A percentile compares a stretch with the other conserved stretches of the same genome.
phyloP scores from a whole-genome alignment of 1,139 yeast species.

The Zygoascus sp. region DNA sequence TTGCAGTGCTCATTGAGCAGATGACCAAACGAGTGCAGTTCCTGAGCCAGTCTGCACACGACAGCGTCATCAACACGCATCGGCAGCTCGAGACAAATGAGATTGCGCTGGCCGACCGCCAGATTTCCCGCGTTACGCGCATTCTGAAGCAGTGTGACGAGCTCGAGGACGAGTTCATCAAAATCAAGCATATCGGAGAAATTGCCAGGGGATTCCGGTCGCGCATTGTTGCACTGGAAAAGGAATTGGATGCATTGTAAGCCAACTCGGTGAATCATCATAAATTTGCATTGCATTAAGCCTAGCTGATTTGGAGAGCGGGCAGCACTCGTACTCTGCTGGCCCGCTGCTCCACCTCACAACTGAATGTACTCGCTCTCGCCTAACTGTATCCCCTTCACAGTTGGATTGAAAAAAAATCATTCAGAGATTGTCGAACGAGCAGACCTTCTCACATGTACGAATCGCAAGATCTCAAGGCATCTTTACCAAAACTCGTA shows the following conservation, averaged over 20 bases:
- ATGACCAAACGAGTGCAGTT: conserved; percentile 23
- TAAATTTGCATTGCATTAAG: no score
- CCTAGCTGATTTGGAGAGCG: no score
- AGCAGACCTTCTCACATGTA: no score
- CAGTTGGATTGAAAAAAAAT: no score
- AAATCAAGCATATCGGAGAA: conserved; percentile 57
- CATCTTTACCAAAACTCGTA: no score
- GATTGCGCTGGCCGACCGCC: conserved; percentile 35
- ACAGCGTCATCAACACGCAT: conserved; percentile 24
- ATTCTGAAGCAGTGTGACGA: conserved; percentile 50
- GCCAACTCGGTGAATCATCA: no score
- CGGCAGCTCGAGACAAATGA: conserved; percentile 20
- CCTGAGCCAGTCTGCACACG: conserved; percentile 25
- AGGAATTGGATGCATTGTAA: conserved; percentile 11
- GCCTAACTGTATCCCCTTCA: no score
- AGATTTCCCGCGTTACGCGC: conserved; percentile 43
- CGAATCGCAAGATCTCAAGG: no score
- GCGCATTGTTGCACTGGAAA: conserved; percentile 30
- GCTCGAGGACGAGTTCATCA: conserved; percentile 59
- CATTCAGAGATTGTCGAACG: no score
- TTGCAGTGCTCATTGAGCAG: conserved; percentile 17
- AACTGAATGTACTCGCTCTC: no score
- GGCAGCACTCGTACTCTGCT: no score
- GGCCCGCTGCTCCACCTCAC: no score
- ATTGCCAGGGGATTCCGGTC: conserved; percentile 44